Evolutionary conservation across 2,329 filamentous ascomycete genomes (phyloP).

Genomic region (Diaporthe australafricana): DNA sequence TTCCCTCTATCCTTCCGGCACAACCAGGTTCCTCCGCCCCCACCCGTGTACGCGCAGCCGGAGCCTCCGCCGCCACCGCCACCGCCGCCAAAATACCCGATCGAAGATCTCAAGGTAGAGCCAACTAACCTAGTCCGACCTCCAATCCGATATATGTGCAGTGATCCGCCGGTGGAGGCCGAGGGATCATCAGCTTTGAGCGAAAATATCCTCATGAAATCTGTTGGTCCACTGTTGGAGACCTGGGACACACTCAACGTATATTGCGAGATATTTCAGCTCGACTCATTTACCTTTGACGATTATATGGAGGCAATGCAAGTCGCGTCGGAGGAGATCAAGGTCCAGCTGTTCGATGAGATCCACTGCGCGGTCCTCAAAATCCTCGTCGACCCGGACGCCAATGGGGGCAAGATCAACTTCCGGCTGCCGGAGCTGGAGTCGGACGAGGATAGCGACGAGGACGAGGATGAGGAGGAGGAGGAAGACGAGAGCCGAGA

Average conservation of each 20-base stretch:
- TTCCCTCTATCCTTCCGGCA: constrained; percentile 57
- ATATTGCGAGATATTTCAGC: constrained; percentile 93
- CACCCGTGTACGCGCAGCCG: constrained; percentile 52
- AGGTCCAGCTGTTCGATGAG: constrained; percentile 89
- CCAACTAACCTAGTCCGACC: constrained; percentile 78
- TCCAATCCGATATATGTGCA: constrained; percentile 80
- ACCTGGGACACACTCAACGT: constrained; percentile 98
- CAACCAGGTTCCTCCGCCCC: constrained; percentile 54
- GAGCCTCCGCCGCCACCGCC: constrained; percentile 72
- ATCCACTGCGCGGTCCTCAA: constrained; percentile 93
- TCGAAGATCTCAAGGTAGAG: constrained; percentile 89
- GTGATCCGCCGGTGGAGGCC: constrained; percentile 66
- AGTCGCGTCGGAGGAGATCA: constrained; percentile 77
- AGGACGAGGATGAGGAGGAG: constrained; percentile 69
- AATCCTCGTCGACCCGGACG: constrained; percentile 80
- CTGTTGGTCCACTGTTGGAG: constrained; percentile 86
- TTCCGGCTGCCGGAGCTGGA: constrained; percentile 82
- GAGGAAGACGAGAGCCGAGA: constrained; percentile 71
- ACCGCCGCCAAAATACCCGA: constrained; percentile 90
- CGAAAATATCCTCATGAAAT: constrained; percentile 80
- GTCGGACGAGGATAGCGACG: constrained; percentile 76
- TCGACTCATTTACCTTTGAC: constrained; percentile 98
- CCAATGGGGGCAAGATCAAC: constrained; percentile 81
- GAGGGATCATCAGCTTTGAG: constrained; percentile 59
- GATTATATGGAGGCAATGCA: constrained; percentile 92